Conservation (phyloP, 495 filamentous ascomycete species). For the Stereocaulon alpinum region DNA sequence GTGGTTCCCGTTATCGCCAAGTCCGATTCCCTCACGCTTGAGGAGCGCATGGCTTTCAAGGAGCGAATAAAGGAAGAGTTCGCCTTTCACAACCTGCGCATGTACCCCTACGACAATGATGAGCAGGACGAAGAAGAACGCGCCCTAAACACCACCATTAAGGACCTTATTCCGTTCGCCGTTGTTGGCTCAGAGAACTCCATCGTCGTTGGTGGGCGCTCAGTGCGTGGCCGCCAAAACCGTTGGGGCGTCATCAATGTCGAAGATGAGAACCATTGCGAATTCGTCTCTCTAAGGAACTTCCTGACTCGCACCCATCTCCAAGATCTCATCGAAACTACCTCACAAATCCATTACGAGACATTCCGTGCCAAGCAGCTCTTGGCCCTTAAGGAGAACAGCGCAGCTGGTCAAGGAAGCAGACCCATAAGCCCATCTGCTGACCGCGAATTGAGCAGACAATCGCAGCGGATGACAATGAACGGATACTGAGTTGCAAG, state of each 20-base stretch:
- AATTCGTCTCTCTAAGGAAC: slow-evolving; percentile 96
- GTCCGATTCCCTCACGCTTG: slow-evolving; percentile 89
- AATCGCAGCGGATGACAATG: slow-evolving; percentile 93
- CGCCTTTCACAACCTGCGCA: slow-evolving; percentile 97
- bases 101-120: slow-evolving; percentile 99
- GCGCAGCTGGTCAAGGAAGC: slow-evolving; percentile 72
- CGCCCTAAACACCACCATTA: slow-evolving; percentile 86
- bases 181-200: slow-evolving; percentile 97
- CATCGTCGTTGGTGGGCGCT: slow-evolving; percentile 94
- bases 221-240: slow-evolving; percentile 96
- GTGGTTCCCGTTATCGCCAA: slow-evolving; percentile 99
- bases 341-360: slow-evolving; percentile 99
- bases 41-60: slow-evolving; percentile 94
- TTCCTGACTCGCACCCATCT: slow-evolving; percentile 95
- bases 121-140: slow-evolving; percentile 97
- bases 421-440: slow-evolving; percentile 90
- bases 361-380: slow-evolving; percentile 99
- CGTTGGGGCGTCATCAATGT: slow-evolving; percentile 99
- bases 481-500: slow-evolving; percentile 66
- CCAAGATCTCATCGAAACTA: slow-evolving; percentile 97
- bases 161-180: slow-evolving; percentile 94
- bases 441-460: slow-evolving; percentile 90
- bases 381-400: slow-evolving; percentile 94
- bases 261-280: slow-evolving; percentile 98
- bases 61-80: slow-evolving; percentile 99